Evolutionary conservation across 2,329 filamentous ascomycete species (phyloP), one percentile per base, ranked within the genome.

Genomic region (Blastomyces parvus): DNA sequence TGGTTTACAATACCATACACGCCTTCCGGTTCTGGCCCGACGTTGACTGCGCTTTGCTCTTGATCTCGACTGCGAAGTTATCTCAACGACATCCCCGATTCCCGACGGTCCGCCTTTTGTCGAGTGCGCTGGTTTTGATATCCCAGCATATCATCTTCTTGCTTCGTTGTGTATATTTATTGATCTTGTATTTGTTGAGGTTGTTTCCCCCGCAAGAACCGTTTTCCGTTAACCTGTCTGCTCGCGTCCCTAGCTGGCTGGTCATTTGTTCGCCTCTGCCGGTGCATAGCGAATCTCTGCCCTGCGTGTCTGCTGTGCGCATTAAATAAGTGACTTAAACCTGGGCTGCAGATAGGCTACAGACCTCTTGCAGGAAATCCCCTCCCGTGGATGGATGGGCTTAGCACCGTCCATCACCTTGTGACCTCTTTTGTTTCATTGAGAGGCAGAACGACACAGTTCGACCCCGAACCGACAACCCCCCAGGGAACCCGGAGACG

Each of bases 341-440:
- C 14, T 46, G n/a, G 46, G 46, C 40, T 50, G 11, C 46, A 50
- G 46, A 25, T 3, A 33, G 50, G 17, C 50, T n/a, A n/a, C 50
- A 53, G 50, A 53, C 22, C 3, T 25, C 25, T 9, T 33, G 50
- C 50, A 53, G 50, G 27, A 50, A 30, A n/a, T n/a, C 33, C 50
- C 33, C 50, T 6, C 25, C 50, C 25, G 50, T 53, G 27, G 50
- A 33, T 53, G 50, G 46, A 50, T 33, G 25, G 27, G n/a, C 50
- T 14, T 17, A 53, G 50, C 50, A 53, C 27, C 50, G 19, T 50
- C 50, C 9, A 40, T 33, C 33, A n/a, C 53, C 53, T 57, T 57
- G 53, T 57, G 53, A 57, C 53, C 33, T 55, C 17, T 22, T 38
- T 25, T 57, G 53, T 57, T 57, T 36, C 53, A 38, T 38, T 22